Evolutionary conservation across 2,329 filamentous ascomycete genomes (phyloP).

Genomic region (Coccinonectria pachysandricola): DNA sequence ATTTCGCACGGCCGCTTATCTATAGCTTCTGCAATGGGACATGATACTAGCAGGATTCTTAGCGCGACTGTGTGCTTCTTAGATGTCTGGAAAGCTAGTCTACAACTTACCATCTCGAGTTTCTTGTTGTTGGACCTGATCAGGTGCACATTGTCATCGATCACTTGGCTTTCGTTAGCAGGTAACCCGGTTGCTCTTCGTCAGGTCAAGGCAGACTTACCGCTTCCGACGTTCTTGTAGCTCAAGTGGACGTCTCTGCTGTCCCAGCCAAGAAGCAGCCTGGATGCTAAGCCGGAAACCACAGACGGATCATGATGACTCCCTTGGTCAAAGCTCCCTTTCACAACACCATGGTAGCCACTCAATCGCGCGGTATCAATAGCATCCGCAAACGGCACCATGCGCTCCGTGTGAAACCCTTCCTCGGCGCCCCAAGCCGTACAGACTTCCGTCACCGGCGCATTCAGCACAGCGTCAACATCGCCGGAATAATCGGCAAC

Average conservation of each 20-base stretch:
- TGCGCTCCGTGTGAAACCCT: conserved; percentile 21
- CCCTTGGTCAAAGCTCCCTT: conserved; percentile 24
- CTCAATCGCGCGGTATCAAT: conserved; percentile 13
- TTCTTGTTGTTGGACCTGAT: conserved; percentile 20
- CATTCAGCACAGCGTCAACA: conserved; percentile 20
- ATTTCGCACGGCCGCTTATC: background rate
- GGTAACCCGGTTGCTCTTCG: too few species aligned
- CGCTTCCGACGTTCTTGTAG: conserved; percentile 21
- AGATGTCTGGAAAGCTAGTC: background rate
- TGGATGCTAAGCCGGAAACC: conserved; percentile 20
- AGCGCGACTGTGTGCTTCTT: background rate
- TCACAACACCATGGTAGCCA: conserved; percentile 23
- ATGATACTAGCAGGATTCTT: conserved; percentile 16
- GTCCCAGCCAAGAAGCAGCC: conserved; percentile 30
- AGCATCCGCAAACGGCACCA: conserved; percentile 18
- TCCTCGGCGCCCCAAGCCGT: conserved; percentile 23
- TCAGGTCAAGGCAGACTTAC: too few species aligned
- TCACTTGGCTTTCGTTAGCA: conserved; percentile 15
- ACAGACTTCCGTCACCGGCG: conserved; percentile 30
- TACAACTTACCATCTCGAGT: conserved; percentile 25
- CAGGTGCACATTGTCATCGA: conserved; percentile 26
- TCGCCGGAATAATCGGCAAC: conserved; percentile 10
- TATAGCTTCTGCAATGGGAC: conserved; percentile 14
- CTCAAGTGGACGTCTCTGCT: conserved; percentile 27
- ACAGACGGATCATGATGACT: conserved; percentile 17